phyloP scores from a whole-genome alignment of 2,329 filamentous ascomycete genomes.

The Paraphaeosphaeria sporulosa region DNA sequence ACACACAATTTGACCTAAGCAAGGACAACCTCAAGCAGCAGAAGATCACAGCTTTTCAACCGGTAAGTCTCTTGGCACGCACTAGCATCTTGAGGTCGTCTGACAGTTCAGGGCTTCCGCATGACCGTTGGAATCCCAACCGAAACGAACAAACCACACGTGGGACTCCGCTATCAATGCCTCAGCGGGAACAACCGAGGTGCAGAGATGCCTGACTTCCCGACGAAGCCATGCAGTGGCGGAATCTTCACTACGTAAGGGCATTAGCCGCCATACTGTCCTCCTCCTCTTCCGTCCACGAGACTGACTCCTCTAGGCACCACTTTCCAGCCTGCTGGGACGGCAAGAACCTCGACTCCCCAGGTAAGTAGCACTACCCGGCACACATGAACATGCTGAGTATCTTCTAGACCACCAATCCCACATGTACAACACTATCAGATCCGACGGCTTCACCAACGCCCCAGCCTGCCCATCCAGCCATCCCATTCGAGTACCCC shows the following conservation, averaged over 20 bases:
- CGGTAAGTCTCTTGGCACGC: conserved; percentile 20
- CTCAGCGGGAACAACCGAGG: conserved; percentile 29
- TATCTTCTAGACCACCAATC: conserved; percentile 52
- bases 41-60: conserved; percentile 28
- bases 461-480: conserved; percentile 29
- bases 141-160: conserved; percentile 25
- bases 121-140: conserved; percentile 43
- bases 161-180: conserved; percentile 35
- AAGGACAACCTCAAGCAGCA: conserved; percentile 37
- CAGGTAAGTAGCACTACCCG: neutral
- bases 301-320: neutral
- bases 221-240: conserved; percentile 33
- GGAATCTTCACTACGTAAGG: conserved; percentile 33
- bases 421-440: conserved; percentile 24
- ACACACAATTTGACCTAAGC: conserved; percentile 42
- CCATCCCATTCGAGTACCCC: conserved; percentile 33
- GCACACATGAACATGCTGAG: no score
- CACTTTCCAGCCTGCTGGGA: conserved; percentile 46
- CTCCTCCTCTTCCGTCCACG: no score
- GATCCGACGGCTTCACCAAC: conserved; percentile 30
- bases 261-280: no score
- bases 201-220: conserved; percentile 26
- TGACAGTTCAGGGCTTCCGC: conserved; percentile 28
- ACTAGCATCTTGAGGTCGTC: no score
- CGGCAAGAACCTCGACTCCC: conserved; percentile 56